These are phyloP conservation scores for Labyrinthula sp. DNA, from an alignment of 352 stramenopile species.

Conservation along the genomic window DNA sequence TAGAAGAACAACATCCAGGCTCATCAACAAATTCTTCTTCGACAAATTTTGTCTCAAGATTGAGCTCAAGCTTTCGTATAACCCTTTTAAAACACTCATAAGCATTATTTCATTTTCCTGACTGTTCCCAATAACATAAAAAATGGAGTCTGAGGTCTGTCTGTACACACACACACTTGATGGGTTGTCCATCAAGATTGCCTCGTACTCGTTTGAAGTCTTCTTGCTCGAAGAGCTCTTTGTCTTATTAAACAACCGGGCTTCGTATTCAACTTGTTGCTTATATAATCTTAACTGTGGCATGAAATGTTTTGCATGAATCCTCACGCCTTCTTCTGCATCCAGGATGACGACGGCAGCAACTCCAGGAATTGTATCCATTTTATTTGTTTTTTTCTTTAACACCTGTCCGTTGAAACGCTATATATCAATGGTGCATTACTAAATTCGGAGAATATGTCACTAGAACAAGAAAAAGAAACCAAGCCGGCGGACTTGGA, in stretches of 20 bases:
- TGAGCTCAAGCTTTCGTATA: conserved; percentile 55
- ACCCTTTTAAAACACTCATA: conserved; percentile 51
- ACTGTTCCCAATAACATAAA: conserved; percentile 57
- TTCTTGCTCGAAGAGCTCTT: conserved; percentile 58
- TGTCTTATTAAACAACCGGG: conserved; percentile 64
- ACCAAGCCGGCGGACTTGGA: too few relatives aligned
- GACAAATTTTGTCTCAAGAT: conserved; percentile 59
- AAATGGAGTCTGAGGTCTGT: conserved; percentile 55
- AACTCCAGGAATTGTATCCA: conserved; percentile 11
- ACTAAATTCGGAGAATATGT: too few relatives aligned
- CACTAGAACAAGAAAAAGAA: too few relatives aligned
- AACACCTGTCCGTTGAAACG: too few relatives aligned
- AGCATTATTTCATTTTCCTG: conserved; percentile 66
- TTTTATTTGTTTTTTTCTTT: conserved; percentile 4
- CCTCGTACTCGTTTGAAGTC: conserved; percentile 60
- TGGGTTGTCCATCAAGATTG: conserved; percentile 65
- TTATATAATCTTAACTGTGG: not conserved
- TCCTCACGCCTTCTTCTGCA: conserved; percentile 47
- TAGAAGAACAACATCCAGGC: conserved; percentile 63
- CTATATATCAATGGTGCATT: too few relatives aligned
- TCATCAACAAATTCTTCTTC: conserved; percentile 60
- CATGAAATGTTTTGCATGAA: conserved; percentile 65
- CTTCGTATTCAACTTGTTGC: conserved; percentile 58
- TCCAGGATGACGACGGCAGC: conserved; percentile 21
- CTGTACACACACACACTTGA: conserved; percentile 65